Evolutionary conservation across 768 basidiomycete genomes (phyloP), one percentile per base, ranked within the genome.

Genomic region (Pisolithus sp.): DNA sequence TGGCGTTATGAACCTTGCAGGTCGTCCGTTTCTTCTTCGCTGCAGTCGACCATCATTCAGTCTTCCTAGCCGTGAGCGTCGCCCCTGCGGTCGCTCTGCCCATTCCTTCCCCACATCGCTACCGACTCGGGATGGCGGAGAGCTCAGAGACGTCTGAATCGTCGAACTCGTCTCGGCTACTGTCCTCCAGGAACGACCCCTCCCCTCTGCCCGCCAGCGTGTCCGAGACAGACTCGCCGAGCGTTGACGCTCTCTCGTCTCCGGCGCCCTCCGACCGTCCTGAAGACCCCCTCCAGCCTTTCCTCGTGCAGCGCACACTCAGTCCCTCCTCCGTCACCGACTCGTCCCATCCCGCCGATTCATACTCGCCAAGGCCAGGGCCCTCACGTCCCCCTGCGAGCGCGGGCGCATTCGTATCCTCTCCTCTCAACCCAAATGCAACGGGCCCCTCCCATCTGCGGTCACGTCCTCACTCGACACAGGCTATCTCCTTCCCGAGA

Each of bases 321-420:
- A 66, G 58, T 46, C 43, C 43, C 26, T 56, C 63, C 1, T 52
- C 67, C 43, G 61, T 60, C 52, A 20, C 59, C 18, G 69, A 71
- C 20, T 53, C 55, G 20, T 69, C 73, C 1, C 65, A 73, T 17
- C 30, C 30, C 2, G 10, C 30, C 12, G 30, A 31, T 64, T 70
- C 17, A 43, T 42, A 5, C 59, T 63, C 10, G 43, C 5, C 3
- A 52, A 56, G 17, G 20, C 52, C 21, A 50, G 52, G 46, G 48
- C 59, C 65, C 41, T 63, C 69, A 42, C 66, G 59, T 40, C 64
- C 71, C 26, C 52, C 59, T 7, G 48, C 69, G 24, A 46, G 57
- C 9, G 47, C 69, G 24, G 44, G 57, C 49, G n/a, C 57, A 38
- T 79, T 78, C 58, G 68, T 75, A 39, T 75, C 79, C 24, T 80